Conservation (phyloP, 768 basidiomycete species). For the Boletus vinaceobasis region DNA sequence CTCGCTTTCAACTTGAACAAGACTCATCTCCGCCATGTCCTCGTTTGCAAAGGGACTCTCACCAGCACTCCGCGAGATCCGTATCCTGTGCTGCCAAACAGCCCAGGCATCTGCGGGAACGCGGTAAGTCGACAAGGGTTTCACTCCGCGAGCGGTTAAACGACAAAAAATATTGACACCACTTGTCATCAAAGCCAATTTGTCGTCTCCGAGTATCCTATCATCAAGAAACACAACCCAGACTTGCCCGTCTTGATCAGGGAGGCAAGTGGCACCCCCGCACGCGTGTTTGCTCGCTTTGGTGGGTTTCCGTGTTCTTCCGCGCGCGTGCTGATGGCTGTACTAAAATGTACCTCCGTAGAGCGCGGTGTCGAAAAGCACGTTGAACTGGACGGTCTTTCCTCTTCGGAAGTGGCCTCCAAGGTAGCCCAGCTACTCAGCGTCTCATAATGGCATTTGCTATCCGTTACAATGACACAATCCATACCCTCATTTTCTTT, state of each 20-base stretch:
- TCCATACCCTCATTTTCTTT: slow-evolving; percentile 1
- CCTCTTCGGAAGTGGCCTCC: slow-evolving; percentile 65
- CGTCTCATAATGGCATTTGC: slow-evolving; percentile 19
- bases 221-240: slow-evolving; percentile 79
- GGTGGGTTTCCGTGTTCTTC: slow-evolving; percentile 48
- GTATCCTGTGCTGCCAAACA: slow-evolving; percentile 77
- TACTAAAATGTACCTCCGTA: slow-evolving; percentile 31
- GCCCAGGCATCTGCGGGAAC: slow-evolving; percentile 75
- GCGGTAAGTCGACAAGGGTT: slow-evolving; percentile 46
- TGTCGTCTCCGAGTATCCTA: slow-evolving; percentile 67
- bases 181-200: slow-evolving; percentile 58
- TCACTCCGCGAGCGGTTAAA: not conserved
- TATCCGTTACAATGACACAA: slow-evolving; percentile 3
- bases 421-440: slow-evolving; percentile 63
- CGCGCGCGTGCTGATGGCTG: slow-evolving; percentile 10
- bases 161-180: not conserved
- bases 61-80: slow-evolving; percentile 75
- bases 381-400: slow-evolving; percentile 74
- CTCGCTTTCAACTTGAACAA: not conserved
- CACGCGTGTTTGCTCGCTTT: slow-evolving; percentile 80
- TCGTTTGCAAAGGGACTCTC: slow-evolving; percentile 70
- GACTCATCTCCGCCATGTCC: slow-evolving; percentile 43
- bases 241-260: slow-evolving; percentile 82
- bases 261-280: slow-evolving; percentile 76
- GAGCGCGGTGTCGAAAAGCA: slow-evolving; percentile 81